Conservation (phyloP, 1,139 yeast species). For the Arxiozyma slooffiae region DNA sequence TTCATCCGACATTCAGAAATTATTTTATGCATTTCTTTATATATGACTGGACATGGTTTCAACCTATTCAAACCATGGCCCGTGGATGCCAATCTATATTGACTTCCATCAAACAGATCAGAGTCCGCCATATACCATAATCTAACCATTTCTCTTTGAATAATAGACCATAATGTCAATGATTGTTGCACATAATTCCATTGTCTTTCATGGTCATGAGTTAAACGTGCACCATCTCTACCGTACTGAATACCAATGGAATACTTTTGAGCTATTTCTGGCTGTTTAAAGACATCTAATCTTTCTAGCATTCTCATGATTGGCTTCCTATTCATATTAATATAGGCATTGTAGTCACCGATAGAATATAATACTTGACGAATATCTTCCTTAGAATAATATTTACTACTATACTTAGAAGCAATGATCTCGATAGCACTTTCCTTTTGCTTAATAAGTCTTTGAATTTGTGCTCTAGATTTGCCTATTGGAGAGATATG, state of each 20-base stretch:
- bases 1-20: conserved; percentile 50
- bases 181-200: conserved; percentile 63
- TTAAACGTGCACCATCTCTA: conserved; percentile 52
- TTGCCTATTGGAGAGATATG: conserved; percentile 52
- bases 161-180: conserved; percentile 57
- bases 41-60: conserved; percentile 56
- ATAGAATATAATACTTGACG: conserved; percentile 60
- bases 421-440: conserved; percentile 50
- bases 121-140: conserved; percentile 65
- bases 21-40: conserved; percentile 58
- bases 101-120: conserved; percentile 45
- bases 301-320: conserved; percentile 48
- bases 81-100: conserved; percentile 53
- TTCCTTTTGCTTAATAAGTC: conserved; percentile 53
- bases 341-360: conserved; percentile 64
- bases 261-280: conserved; percentile 34
- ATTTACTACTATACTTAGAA: conserved; percentile 30
- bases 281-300: conserved; percentile 41
- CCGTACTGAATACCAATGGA: conserved; percentile 58
- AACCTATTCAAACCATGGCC: conserved; percentile 72
- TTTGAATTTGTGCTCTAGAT: conserved; percentile 41
- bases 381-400: conserved; percentile 44
- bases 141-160: conserved; percentile 63
- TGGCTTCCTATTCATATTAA: conserved; percentile 58
- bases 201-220: conserved; percentile 62